Conservation (phyloP, 352 stramenopile genomes). For the Phytophthora boehmeriae region DNA sequence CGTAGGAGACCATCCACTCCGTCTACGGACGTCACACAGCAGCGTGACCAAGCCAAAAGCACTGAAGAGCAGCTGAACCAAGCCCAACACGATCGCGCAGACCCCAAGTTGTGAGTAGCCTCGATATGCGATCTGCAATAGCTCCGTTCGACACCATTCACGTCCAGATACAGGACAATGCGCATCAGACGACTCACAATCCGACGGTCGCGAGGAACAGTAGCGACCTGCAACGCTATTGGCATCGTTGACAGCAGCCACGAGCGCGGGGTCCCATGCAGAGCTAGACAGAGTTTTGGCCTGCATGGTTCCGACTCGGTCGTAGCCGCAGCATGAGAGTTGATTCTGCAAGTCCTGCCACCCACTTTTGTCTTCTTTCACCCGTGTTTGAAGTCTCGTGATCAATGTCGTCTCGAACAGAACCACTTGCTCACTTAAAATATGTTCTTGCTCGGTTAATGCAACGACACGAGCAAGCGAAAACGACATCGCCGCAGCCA, state of each 20-base stretch:
- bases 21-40: slow-evolving; percentile 62
- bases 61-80: slow-evolving; percentile 50
- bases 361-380: slow-evolving; percentile 20
- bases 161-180: slow-evolving; percentile 44
- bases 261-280: slow-evolving; percentile 41
- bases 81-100: slow-evolving; percentile 50
- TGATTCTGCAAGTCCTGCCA: slow-evolving; percentile 57
- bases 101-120: slow-evolving; percentile 59
- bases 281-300: slow-evolving; percentile 22
- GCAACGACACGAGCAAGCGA: slow-evolving; percentile 48
- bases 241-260: slow-evolving; percentile 37
- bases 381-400: slow-evolving; percentile 43
- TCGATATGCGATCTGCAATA: slow-evolving; percentile 47
- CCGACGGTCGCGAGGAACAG: slow-evolving; percentile 28
- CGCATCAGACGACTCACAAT: slow-evolving; percentile 28
- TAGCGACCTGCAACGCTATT: slow-evolving; percentile 50
- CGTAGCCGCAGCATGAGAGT: slow-evolving; percentile 67
- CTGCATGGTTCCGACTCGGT: slow-evolving; percentile 14
- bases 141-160: slow-evolving; percentile 52
- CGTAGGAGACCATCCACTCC: slow-evolving; percentile 38
- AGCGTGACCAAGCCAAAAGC: slow-evolving; percentile 61
- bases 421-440: slow-evolving; percentile 37
- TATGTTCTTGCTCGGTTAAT: slow-evolving; percentile 35
- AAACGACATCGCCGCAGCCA: slow-evolving; percentile 54
- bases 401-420: slow-evolving; percentile 58